Percentiles rank a stretch among this genome's conserved stretches.
Conservation (phyloP, 495 filamentous ascomycete species). For the Daldinia loculata region DNA sequence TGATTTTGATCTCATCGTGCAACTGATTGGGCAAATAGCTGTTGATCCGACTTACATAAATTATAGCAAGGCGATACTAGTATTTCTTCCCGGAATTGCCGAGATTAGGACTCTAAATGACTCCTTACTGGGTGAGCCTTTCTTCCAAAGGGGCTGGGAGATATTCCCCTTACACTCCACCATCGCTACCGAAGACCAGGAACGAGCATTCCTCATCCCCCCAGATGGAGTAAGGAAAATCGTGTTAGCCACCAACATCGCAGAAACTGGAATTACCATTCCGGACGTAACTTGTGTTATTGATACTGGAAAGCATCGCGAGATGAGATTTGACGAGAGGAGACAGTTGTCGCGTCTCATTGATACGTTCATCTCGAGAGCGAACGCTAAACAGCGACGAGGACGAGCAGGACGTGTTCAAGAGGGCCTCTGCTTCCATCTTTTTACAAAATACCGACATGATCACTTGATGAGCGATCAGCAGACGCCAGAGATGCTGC, state of each 20-base stretch:
- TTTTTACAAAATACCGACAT: constrained; percentile 89
- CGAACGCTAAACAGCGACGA: constrained; percentile 92
- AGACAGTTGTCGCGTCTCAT: constrained; percentile 88
- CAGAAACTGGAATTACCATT: constrained; percentile 96
- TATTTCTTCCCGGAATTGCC: constrained; percentile 94
- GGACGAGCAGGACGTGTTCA: constrained; percentile 97
- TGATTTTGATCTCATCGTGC: constrained; percentile 81
- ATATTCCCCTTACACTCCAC: constrained; percentile 90
- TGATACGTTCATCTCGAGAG: constrained; percentile 91
- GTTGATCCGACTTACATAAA: constrained; percentile 66
- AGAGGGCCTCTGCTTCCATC: constrained; percentile 91
- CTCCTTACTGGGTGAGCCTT: constrained; percentile 73
- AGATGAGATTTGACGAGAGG: constrained; percentile 94
- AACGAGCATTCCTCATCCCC: constrained; percentile 86
- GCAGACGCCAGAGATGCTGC: constrained; percentile 94
- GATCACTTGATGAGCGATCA: constrained; percentile 83
- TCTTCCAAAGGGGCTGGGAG: constrained; percentile 75
- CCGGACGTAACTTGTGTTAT: constrained; percentile 96
- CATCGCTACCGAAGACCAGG: constrained; percentile 96
- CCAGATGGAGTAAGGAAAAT: constrained; percentile 86
- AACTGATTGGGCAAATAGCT: constrained; percentile 76
- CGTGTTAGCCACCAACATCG: constrained; percentile 95
- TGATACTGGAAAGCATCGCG: constrained; percentile 93
- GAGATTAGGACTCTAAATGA: constrained; percentile 91
- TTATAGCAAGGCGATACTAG: constrained; percentile 88